phyloP scores from a whole-genome alignment of 495 filamentous ascomycete genomes.

The Annulohypoxylon nitens region DNA sequence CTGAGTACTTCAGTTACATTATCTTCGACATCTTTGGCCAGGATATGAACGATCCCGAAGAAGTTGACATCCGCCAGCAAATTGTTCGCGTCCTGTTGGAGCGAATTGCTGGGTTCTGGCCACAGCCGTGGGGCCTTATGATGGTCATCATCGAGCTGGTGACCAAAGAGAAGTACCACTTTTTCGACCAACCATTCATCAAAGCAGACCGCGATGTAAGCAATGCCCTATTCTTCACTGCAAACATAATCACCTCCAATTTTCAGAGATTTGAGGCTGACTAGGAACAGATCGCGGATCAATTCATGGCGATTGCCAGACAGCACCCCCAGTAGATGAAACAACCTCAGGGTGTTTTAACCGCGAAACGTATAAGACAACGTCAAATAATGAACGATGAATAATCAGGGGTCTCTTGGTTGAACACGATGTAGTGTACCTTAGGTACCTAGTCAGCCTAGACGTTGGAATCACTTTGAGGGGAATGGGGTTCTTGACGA shows the following conservation, averaged over 20 bases:
- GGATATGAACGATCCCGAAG: constrained; percentile 80
- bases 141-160: constrained; percentile 90
- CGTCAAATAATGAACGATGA: constrained; percentile 16
- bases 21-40: constrained; percentile 88
- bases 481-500: constrained; percentile 34
- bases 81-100: constrained; percentile 90
- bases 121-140: constrained; percentile 96
- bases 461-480: constrained; percentile 24
- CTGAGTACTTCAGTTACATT: constrained; percentile 91
- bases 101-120: constrained; percentile 87
- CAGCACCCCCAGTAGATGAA: constrained; percentile 45
- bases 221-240: constrained; percentile 11
- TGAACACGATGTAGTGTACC: constrained; percentile 24
- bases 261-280: constrained; percentile 37
- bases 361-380: too few species aligned
- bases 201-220: constrained; percentile 86
- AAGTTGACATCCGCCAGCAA: constrained; percentile 86
- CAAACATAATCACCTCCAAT: constrained; percentile 15
- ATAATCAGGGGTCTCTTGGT: constrained; percentile 20
- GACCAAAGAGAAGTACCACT: constrained; percentile 87
- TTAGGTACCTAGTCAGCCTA: constrained; percentile 18
- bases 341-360: too few species aligned
- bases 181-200: constrained; percentile 94
- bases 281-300: constrained; percentile 56
- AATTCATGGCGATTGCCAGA: constrained; percentile 56